phyloP scores from a whole-genome alignment of 2,329 filamentous ascomycete species.

The Annulohypoxylon truncatum region DNA sequence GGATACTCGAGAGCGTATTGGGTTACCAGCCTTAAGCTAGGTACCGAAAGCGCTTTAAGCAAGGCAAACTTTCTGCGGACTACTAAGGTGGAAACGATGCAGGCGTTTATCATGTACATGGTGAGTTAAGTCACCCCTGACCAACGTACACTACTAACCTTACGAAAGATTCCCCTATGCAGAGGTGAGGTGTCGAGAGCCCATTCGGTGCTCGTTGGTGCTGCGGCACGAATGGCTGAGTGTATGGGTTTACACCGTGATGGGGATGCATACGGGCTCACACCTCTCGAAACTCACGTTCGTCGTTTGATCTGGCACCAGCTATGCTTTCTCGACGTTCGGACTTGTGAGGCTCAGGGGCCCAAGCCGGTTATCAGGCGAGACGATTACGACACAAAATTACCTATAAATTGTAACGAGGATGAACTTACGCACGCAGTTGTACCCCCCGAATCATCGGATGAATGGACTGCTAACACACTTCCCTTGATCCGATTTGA shows the following conservation, averaged over 20 bases:
- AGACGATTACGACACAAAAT: slow-evolving; percentile 79
- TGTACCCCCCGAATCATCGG: slow-evolving; percentile 58
- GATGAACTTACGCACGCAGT: slow-evolving; percentile 63
- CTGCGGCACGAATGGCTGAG: slow-evolving; percentile 78
- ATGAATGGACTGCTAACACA: slow-evolving; percentile 75
- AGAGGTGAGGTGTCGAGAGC: slow-evolving; percentile 77
- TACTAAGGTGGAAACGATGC: slow-evolving; percentile 77
- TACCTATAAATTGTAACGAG: slow-evolving; percentile 78
- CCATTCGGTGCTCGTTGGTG: slow-evolving; percentile 78
- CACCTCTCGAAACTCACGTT: slow-evolving; percentile 76
- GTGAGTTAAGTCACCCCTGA: slow-evolving; percentile 56
- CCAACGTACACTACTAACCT: slow-evolving; percentile 38
- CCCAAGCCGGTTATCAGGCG: slow-evolving; percentile 76
- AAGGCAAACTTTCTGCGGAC: slow-evolving; percentile 78
- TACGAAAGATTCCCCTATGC: slow-evolving; percentile 73
- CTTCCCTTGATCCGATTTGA: slow-evolving; percentile 77
- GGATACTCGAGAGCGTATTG: slow-evolving; percentile 65
- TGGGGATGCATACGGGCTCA: slow-evolving; percentile 72
- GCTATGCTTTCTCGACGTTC: slow-evolving; percentile 79
- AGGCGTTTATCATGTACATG: slow-evolving; percentile 82
- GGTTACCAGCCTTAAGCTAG: slow-evolving; percentile 72
- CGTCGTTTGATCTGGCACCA: slow-evolving; percentile 82
- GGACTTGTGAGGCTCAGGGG: slow-evolving; percentile 79
- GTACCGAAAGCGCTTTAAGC: slow-evolving; percentile 73
- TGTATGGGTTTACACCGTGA: slow-evolving; percentile 83